These are phyloP conservation scores for Aureobasidium sp. DNA, from an alignment of 2,329 filamentous ascomycete species.

Conservation along the genomic window DNA sequence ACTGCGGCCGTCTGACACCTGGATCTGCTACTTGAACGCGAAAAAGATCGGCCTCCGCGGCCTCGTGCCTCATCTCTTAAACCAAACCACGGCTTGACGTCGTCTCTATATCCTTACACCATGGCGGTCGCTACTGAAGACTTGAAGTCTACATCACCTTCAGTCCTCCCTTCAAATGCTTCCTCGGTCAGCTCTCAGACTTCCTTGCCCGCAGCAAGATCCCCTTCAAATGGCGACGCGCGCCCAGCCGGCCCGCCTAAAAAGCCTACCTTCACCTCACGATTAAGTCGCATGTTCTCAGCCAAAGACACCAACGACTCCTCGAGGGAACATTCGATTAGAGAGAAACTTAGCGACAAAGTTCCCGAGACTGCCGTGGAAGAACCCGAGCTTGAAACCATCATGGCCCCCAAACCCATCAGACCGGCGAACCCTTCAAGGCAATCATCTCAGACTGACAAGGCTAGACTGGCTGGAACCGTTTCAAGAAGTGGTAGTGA, in stretches of 20 bases:
- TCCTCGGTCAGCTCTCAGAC: constrained; percentile 18
- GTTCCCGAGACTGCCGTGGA: constrained; percentile 21
- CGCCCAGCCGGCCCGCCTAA: constrained; percentile 22
- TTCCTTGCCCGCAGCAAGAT: constrained; percentile 13
- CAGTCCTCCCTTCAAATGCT: constrained; percentile 10
- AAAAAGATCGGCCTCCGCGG: constrained; percentile 1
- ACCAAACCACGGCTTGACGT: not conserved
- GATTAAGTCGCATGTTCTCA: constrained; percentile 35
- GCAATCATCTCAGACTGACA: constrained; percentile 23
- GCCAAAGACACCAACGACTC: constrained; percentile 21
- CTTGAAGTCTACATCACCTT: constrained; percentile 2
- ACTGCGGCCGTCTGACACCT: not conserved
- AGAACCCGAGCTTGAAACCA: constrained; percentile 17
- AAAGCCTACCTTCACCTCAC: constrained; percentile 30
- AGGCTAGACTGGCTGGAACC: constrained; percentile 14
- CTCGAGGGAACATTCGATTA: constrained; percentile 12
- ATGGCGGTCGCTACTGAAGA: constrained; percentile 10
- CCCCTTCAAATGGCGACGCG: constrained; percentile 13
- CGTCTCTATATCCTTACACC: not conserved
- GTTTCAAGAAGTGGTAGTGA: constrained; percentile 22
- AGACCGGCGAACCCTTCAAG: constrained; percentile 22
- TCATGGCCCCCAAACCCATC: not conserved
- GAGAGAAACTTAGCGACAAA: constrained; percentile 19
- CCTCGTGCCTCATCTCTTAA: not conserved
- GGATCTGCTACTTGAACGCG: not conserved